phyloP scores from a whole-genome alignment of 805 yeast species.

The Candida hispaniensis region DNA sequence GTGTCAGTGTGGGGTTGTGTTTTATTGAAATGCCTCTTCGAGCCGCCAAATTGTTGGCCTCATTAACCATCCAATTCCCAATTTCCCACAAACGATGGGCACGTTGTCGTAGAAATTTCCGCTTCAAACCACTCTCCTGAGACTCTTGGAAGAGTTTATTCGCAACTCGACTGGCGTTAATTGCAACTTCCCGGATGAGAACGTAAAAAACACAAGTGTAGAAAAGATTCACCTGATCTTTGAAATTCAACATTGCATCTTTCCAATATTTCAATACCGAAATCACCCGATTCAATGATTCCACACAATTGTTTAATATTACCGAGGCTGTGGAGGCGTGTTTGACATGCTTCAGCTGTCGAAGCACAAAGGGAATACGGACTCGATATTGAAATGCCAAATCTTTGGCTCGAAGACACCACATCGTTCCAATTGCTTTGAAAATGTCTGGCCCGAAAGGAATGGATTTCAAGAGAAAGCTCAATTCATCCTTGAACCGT shows the following conservation, averaged over 20 bases:
- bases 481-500: conserved; percentile 7
- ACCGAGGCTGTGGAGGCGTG: conserved; percentile 8
- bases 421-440: conserved; percentile 10
- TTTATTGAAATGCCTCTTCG: conserved; percentile 1
- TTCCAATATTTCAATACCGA: conserved; percentile 6
- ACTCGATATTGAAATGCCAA: conserved; percentile 3
- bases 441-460: conserved; percentile 10
- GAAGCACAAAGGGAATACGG: conserved; percentile 1
- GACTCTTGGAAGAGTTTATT: conserved; percentile 5
- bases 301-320: conserved; percentile 6
- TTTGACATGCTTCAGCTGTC: conserved; percentile 12
- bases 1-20: conserved; percentile 1
- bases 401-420: conserved; percentile 5
- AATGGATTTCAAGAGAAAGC: not conserved
- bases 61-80: conserved; percentile 11
- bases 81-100: conserved; percentile 11
- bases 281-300: conserved; percentile 5
- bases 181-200: conserved; percentile 8
- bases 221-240: conserved; percentile 7
- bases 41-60: conserved; percentile 1
- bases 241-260: not conserved
- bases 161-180: conserved; percentile 4
- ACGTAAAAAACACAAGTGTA: conserved; percentile 9
- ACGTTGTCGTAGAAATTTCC: conserved; percentile 1
- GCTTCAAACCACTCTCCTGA: conserved; percentile 4